Conservation (phyloP, 257 asterid genomes). For the Solanum chilense region DNA sequence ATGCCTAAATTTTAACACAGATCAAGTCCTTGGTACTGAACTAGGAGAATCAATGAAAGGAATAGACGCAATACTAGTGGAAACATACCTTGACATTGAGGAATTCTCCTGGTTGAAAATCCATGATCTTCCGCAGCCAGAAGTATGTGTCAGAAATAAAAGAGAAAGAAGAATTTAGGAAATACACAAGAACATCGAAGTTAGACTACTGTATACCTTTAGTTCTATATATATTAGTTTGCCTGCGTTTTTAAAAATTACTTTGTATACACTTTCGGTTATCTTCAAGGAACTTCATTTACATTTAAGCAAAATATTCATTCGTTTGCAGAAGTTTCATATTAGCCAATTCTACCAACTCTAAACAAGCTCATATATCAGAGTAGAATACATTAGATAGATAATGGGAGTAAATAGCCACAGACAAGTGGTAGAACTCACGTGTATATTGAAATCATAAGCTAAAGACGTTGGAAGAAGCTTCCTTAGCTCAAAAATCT, state of each 20-base stretch:
- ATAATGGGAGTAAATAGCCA: not conserved
- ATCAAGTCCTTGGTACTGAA: not conserved
- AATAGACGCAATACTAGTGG: not conserved
- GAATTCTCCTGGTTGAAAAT: constrained; percentile 95
- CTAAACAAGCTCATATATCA: not conserved
- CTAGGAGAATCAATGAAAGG: not conserved
- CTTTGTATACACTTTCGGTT: not conserved
- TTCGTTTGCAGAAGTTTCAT: not conserved
- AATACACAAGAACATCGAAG: not conserved
- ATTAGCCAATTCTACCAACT: not conserved
- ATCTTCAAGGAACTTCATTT: not conserved
- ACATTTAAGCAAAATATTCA: not conserved
- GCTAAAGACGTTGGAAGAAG: constrained; percentile 78
- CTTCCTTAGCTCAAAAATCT: constrained; percentile 89
- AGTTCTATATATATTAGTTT: not conserved
- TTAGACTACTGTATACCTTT: not conserved
- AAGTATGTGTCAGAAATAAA: not conserved
- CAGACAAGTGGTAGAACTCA: constrained; percentile 19
- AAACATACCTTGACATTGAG: constrained; percentile 82
- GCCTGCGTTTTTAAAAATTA: not conserved
- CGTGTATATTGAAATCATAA: constrained; percentile 86
- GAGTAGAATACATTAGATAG: not conserved
- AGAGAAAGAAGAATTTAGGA: not conserved
- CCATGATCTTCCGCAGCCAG: constrained; percentile 66
- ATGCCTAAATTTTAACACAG: not conserved